Evolutionary conservation across 495 filamentous ascomycete species (phyloP).

Genomic region (Penicillium pancosmium): DNA sequence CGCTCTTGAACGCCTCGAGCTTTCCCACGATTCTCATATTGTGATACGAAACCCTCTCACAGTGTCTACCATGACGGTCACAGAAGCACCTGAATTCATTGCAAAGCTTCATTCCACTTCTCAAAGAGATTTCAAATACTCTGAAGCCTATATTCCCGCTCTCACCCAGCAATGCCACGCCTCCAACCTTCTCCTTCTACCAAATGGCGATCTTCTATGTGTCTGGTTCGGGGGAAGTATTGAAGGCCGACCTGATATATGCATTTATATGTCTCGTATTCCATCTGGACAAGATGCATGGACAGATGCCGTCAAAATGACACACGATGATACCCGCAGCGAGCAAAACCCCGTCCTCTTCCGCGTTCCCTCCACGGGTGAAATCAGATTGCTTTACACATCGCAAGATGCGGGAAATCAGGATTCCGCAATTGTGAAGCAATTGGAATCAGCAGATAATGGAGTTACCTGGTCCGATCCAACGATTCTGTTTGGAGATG

Average conservation of each 20-base stretch:
- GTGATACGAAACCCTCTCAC: neutral
- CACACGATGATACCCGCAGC: constrained; percentile 28
- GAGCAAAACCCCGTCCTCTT: constrained; percentile 31
- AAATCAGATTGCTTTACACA: constrained; percentile 28
- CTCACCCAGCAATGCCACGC: constrained; percentile 30
- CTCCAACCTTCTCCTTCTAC: constrained; percentile 28
- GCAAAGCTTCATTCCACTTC: constrained; percentile 3
- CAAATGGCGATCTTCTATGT: constrained; percentile 29
- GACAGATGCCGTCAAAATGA: constrained; percentile 22
- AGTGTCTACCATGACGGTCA: constrained; percentile 12
- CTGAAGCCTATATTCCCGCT: constrained; percentile 28
- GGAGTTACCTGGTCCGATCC: constrained; percentile 23
- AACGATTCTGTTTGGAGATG: constrained; percentile 20
- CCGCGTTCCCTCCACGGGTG: constrained; percentile 20
- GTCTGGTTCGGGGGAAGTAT: constrained; percentile 33
- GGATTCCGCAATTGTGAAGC: constrained; percentile 31
- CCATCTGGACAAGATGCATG: constrained; percentile 12
- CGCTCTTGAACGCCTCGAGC: neutral
- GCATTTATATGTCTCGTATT: constrained; percentile 28
- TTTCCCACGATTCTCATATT: neutral
- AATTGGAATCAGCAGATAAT: constrained; percentile 14
- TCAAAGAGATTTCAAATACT: constrained; percentile 3
- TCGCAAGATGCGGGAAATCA: constrained; percentile 29
- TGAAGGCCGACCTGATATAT: constrained; percentile 31
- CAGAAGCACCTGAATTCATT: constrained; percentile 10